Percentiles rank a stretch among this genome's conserved stretches.
Evolutionary conservation across 768 basidiomycete species (phyloP).

Genomic region (Suillus lakei): DNA sequence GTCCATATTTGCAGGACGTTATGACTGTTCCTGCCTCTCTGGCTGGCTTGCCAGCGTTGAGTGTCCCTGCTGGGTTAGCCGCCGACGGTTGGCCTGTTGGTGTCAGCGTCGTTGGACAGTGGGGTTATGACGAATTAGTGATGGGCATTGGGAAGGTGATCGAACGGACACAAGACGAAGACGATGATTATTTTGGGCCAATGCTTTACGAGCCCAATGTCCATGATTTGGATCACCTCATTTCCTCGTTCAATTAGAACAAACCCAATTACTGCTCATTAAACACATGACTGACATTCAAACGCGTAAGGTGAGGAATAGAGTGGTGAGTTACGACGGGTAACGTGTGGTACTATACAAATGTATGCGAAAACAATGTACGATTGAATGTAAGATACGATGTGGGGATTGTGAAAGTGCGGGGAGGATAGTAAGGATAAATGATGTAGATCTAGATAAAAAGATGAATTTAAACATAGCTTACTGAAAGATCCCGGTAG

Average conservation of each 20-base stretch:
- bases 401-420: conserved; percentile 19
- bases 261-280: not conserved
- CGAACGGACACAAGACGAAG: conserved; percentile 25
- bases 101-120: conserved; percentile 82
- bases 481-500: not conserved
- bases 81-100: conserved; percentile 82
- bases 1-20: conserved; percentile 87
- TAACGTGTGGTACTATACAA: conserved; percentile 19
- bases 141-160: conserved; percentile 56
- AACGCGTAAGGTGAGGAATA: not conserved
- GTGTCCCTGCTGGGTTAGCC: conserved; percentile 59
- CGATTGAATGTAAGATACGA: conserved; percentile 17
- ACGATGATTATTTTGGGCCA: not conserved
- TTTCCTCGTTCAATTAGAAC: no score
- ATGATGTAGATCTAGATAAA: conserved; percentile 14
- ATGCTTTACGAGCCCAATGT: no score
- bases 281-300: conserved; percentile 5
- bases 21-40: conserved; percentile 92
- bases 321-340: conserved; percentile 32
- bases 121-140: conserved; percentile 76
- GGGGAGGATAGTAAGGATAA: conserved; percentile 12
- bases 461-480: not conserved
- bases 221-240: no score
- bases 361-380: conserved; percentile 22
- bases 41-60: conserved; percentile 85